A percentile compares a stretch with the other conserved stretches of the same genome.
Conservation (phyloP, 2,329 filamentous ascomycete species). For the Cercospora zeina region DNA sequence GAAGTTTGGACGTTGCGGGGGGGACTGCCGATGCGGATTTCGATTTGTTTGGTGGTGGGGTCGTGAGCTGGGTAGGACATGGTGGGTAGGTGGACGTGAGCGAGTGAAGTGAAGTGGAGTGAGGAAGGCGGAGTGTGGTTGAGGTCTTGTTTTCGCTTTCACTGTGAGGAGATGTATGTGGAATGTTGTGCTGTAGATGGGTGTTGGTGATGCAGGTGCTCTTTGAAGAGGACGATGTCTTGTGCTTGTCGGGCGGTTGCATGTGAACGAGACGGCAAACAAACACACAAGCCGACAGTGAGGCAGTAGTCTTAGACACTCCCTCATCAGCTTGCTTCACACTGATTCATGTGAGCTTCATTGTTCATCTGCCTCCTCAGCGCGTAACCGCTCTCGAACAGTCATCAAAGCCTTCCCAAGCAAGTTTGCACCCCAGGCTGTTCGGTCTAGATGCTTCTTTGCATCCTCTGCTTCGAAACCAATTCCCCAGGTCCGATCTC, state of each 20-base stretch:
- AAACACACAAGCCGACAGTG: not conserved
- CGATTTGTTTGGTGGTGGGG: not conserved
- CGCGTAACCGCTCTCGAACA: slow-evolving; percentile 13
- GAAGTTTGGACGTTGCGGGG: not conserved
- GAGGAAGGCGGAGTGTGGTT: not conserved
- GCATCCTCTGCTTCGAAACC: slow-evolving; percentile 50
- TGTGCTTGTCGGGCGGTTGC: not conserved
- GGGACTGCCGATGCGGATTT: not conserved
- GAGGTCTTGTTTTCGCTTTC: not conserved
- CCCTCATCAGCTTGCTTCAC: not conserved
- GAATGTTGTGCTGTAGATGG: not conserved
- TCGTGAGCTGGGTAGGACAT: not conserved
- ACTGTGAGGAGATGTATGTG: not conserved
- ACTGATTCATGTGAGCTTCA: not conserved
- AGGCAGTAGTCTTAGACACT: not conserved
- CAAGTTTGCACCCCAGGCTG: slow-evolving; percentile 55
- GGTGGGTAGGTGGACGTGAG: not conserved
- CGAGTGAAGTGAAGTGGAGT: not conserved
- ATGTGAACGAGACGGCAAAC: not conserved
- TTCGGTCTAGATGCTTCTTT: slow-evolving; percentile 10
- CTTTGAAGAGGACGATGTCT: not conserved
- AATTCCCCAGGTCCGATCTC: slow-evolving; percentile 66
- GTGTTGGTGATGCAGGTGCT: not conserved
- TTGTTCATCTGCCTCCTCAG: slow-evolving; percentile 2
- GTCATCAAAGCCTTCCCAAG: slow-evolving; percentile 14